These are phyloP conservation scores for Ophiostoma perfectum DNA, from an alignment of 2,329 filamentous ascomycete genomes.

Conservation along the genomic window DNA sequence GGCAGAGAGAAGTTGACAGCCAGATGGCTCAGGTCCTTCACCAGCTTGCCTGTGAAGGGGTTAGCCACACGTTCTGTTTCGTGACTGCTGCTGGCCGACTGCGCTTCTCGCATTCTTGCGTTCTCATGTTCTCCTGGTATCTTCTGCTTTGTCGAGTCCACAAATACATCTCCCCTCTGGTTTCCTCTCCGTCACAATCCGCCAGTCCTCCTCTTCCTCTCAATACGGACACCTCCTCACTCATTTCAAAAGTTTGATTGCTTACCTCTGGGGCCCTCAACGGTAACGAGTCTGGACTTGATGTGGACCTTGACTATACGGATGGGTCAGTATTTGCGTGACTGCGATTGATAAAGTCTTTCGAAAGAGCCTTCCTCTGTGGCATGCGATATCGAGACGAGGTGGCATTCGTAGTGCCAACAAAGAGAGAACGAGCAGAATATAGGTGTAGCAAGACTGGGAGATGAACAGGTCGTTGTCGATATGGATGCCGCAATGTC, in stretches of 20 bases:
- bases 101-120: not conserved
- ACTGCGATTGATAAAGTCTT: not conserved
- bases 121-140: not conserved
- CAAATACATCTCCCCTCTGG: no score
- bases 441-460: not conserved
- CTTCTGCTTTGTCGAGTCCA: no score
- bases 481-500: not conserved
- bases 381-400: not conserved
- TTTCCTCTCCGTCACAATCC: not conserved
- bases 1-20: conserved; percentile 91
- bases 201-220: not conserved
- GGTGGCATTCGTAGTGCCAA: not conserved
- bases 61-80: not conserved
- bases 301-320: conserved; percentile 89
- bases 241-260: not conserved
- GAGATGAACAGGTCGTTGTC: not conserved
- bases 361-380: not conserved
- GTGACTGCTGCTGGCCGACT: not conserved
- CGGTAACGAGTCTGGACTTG: conserved; percentile 93
- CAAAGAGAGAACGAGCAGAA: not conserved
- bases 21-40: conserved; percentile 94
- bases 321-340: conserved; percentile 30
- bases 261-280: conserved; percentile 90
- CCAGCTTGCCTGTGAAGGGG: conserved; percentile 69
- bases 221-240: not conserved